Evolutionary conservation across 2,329 filamentous ascomycete genomes (phyloP), one percentile per base, ranked within the genome.

Genomic region (Botrytis byssoidea): DNA sequence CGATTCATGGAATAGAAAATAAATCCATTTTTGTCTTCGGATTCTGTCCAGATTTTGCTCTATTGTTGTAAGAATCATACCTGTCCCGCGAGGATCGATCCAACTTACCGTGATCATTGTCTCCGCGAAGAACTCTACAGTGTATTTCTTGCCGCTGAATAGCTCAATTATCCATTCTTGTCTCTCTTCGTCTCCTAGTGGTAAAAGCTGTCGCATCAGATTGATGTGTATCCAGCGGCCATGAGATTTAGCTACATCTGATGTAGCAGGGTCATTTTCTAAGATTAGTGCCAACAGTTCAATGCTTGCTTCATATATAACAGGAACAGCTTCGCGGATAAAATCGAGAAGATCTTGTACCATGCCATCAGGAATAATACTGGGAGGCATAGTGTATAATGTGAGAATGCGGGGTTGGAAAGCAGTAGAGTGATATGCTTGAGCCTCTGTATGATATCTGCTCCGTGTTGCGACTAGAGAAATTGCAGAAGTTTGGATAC

Each of bases 281-380:
- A 68, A 22, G 9, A 68, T 22, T 10, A 68, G n/a, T 68, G 37
- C 5, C 25, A 68, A 20, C 16, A 68, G 22, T 10, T 68, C 65
- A 12, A 40, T 35, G 35, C 12, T 68, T 37, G 65, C 65, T n/a
- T 40, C 35, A 25, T 29, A 29, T 14, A n/a, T 18, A 29, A n/a
- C n/a, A 20, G 32, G 65, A 29, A 68, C 25, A 3, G 4, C 46
- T 14, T 68, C 65, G 2, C 46, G 35, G 9, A 68, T 55, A 12
- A 55, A 55, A 68, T 68, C 35, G 25, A 68, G 32, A 7, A 68
- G 46, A 29, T 68, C 46, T 68, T 68, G 46, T 29, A 68, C 22
- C 35, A 51, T 67, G 46, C 25, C 35, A 20, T 68, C 35, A 22
- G 5, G 32, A 40, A 55, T 20, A 3, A 40, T 20, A 29, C 35